phyloP scores from a whole-genome alignment of 192 early-diverging fungal species.

The Entrophospora sp. region DNA sequence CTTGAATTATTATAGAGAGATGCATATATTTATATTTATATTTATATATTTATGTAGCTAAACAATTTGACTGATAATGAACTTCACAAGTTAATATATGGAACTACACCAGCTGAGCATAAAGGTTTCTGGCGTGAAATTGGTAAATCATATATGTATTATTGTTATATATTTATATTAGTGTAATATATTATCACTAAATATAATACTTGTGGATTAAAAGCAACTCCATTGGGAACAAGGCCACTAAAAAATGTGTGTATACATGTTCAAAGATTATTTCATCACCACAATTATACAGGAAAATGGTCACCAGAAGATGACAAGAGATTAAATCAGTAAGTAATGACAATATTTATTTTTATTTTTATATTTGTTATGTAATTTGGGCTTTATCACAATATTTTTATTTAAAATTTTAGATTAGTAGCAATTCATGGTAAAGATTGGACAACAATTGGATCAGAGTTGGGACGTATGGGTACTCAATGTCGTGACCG shows the following conservation, averaged over 20 bases:
- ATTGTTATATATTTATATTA: background rate
- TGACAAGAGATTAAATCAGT: conserved; percentile 19
- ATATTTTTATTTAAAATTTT: background rate
- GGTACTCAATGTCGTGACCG: conserved; percentile 27
- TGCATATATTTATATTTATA: background rate
- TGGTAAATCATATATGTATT: conserved; percentile 9
- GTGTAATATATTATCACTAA: background rate
- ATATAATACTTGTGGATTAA: background rate
- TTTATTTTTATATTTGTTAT: background rate
- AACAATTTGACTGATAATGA: background rate
- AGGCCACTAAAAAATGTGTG: conserved; percentile 23
- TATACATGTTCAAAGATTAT: conserved; percentile 23
- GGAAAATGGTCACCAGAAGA: conserved; percentile 27
- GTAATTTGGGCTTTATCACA: background rate
- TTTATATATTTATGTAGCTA: background rate
- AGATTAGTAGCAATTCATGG: conserved; percentile 17
- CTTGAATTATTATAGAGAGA: conserved; percentile 14
- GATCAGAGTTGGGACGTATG: conserved; percentile 23
- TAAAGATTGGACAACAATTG: conserved; percentile 27
- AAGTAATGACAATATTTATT: background rate
- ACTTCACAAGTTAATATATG: background rate
- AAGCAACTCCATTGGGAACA: conserved; percentile 20
- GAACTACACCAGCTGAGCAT: conserved; percentile 18
- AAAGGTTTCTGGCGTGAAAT: conserved; percentile 24
- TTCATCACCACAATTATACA: conserved; percentile 26